A percentile compares a stretch with the other conserved stretches of the same genome.
phyloP scores from a whole-genome alignment of 2,329 filamentous ascomycete genomes.

The Ophiocordyceps australis region DNA sequence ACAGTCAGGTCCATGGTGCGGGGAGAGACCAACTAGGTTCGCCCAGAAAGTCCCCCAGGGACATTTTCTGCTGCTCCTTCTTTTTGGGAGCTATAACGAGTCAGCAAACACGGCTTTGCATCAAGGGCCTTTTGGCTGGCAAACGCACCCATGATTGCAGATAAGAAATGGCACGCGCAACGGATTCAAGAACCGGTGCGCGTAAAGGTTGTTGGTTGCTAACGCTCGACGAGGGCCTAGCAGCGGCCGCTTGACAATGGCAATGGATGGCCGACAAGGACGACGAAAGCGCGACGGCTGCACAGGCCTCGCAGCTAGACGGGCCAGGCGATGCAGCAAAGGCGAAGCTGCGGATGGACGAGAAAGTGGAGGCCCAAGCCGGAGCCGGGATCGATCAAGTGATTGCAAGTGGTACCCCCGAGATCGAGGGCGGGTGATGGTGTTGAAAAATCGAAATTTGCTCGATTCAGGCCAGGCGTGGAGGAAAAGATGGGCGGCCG shows the following conservation, averaged over 20 bases:
- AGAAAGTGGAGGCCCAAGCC: too few species aligned
- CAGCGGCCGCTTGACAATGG: too few species aligned
- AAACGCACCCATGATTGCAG: constrained; percentile 44
- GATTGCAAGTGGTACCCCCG: too few species aligned
- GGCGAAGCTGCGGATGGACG: too few species aligned
- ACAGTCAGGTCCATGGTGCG: constrained; percentile 1
- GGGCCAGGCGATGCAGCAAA: too few species aligned
- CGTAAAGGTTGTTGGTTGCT: constrained; percentile 7
- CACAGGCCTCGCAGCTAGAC: too few species aligned
- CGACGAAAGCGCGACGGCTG: too few species aligned
- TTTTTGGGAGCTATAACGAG: constrained; percentile 62
- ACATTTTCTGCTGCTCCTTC: constrained; percentile 92
- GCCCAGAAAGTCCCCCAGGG: constrained; percentile 85
- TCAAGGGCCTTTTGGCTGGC: too few species aligned
- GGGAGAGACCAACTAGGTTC: constrained; percentile 56
- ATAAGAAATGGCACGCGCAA: constrained; percentile 27
- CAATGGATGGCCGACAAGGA: too few species aligned
- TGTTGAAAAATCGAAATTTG: constrained; percentile 25
- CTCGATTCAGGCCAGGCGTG: too few species aligned
- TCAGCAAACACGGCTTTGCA: too few species aligned
- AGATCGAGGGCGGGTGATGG: constrained; percentile 12
- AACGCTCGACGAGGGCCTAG: constrained; percentile 1
- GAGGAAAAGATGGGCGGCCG: constrained; percentile 16
- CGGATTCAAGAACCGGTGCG: constrained; percentile 21
- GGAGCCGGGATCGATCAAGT: too few species aligned